Base-by-base conservation (phyloP, 768 basidiomycete species). In the Tricholoma bakamatsutake region DNA sequence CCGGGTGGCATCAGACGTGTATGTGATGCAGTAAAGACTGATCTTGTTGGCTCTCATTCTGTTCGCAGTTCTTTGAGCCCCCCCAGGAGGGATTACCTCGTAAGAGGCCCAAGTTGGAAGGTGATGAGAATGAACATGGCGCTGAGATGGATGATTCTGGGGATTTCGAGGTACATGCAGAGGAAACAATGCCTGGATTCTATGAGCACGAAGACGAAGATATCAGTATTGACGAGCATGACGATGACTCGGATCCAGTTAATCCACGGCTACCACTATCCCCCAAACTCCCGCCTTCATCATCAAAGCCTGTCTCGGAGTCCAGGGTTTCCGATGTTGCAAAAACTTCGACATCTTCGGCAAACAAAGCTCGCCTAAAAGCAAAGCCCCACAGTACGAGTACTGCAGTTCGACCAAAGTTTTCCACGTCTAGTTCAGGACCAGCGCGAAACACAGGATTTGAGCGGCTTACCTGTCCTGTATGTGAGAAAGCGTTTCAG, bases 1-100 rank as follows among this genome's bases (percentile, higher is more conserved):
- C 67, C 75, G 4, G 73, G 68, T 52, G 88, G 90, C 0, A 92
- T 97, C 58, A 87, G 88, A 67, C 79, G 84, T 54, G 93, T 92
- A 64, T 52, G 78, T 65, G 34, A 24, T 56, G 8, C 18, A 39
- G 11, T 17, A 18, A 35, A 50, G 9, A 5, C 47, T 42, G 47
- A 10, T 15, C 28, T 31, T 30, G n/a, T 48, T 31, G 46, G 28
- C 28, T 37, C 31, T 31, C 31, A 18, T 24, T 46, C 48, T 12
- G 56, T 45, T 15, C 58, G 17, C 17, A 88, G 87, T 90, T 87
- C 64, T 84, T 88, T 54, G 79, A 80, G 55, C 63, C 75, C 8
- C 62, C 64, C 5, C 64, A 69, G 48, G 60, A 64, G 37, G 62
- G 62, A 24, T 67, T 68, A 21, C 68, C 76, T 24, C 69, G 64